A percentile compares a stretch with the other conserved stretches of the same genome.
These are phyloP conservation scores for Emergomyces orientalis DNA, from an alignment of 2,329 filamentous ascomycete species.

Conservation along the genomic window DNA sequence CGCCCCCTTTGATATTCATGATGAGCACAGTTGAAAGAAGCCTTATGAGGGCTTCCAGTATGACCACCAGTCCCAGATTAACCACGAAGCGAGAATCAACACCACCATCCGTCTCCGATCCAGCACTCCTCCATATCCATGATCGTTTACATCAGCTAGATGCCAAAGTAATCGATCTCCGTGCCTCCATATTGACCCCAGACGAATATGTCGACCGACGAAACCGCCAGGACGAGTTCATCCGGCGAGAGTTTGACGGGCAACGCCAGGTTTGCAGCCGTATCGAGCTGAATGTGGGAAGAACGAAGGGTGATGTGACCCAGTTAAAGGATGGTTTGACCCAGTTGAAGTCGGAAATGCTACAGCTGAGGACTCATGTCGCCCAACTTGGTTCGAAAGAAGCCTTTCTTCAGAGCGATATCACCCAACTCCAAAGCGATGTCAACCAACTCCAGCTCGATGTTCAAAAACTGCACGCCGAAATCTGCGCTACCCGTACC, in stretches of 20 bases:
- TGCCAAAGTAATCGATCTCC: conserved; percentile 31
- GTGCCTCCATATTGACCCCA: conserved; percentile 30
- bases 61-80: conserved; percentile 30
- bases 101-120: conserved; percentile 27
- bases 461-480: conserved; percentile 27
- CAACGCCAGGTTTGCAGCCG: conserved; percentile 27
- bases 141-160: conserved; percentile 33
- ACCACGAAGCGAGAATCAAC: conserved; percentile 29
- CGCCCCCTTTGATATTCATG: conserved; percentile 19
- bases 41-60: conserved; percentile 30
- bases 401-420: conserved; percentile 28
- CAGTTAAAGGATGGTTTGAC: conserved; percentile 29
- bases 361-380: conserved; percentile 28
- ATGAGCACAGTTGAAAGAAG: conserved; percentile 28
- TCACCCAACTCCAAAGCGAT: conserved; percentile 31
- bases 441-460: conserved; percentile 30
- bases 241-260: conserved; percentile 32
- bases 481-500: conserved; percentile 27
- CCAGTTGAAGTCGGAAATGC: conserved; percentile 28
- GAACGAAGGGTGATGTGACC: conserved; percentile 13
- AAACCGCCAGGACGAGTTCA: conserved; percentile 32
- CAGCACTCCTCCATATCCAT: conserved; percentile 29
- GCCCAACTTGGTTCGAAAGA: conserved; percentile 27
- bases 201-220: conserved; percentile 32
- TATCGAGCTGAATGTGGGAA: conserved; percentile 28